Evolutionary conservation across 257 asterid species (phyloP), one percentile per base, ranked within the genome.

Genomic region (Jacaranda mimosifolia): DNA sequence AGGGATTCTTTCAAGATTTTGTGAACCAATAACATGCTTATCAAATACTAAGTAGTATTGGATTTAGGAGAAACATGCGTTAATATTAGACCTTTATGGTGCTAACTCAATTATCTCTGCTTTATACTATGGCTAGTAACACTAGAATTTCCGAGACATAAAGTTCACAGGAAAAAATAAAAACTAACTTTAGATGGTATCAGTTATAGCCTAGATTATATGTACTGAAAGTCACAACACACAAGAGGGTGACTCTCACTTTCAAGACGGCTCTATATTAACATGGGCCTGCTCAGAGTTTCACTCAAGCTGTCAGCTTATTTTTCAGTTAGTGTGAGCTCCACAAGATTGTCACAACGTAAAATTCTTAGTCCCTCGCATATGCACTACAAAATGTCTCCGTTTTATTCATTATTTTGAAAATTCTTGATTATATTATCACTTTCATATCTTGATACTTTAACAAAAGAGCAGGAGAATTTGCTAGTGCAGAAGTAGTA

Each of bases 181-280:
- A 39, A 9, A 15, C 69, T 3, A 0, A n/a, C 10, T 45, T 66
- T 66, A 0, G 4, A 14, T 19, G 19, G 17, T 3, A 42, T n/a
- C 38, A 3, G 70, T 32, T 51, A 26, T 35, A 26, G 7, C 1
- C 21, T 68, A 7, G 19, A 32, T 62, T 62, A 26, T 4, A 42
- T 42, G 70, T 63, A 17, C 53, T 42, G 63, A 15, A 17, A 53
- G 52, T 55, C 36, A 51, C 55, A 42, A 68, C 43, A 48, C 60
- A 49, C 19, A 13, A 18, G 19, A 11, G 64, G 56, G 15, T 73
- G 42, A 21, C 32, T 69, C 35, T 74, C 63, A 74, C 53, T 48
- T 18, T 74, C 78, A 36, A 46, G 14, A 39, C 48, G 71, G 53
- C 18, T 49, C 63, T 74, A 74, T 74, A 74, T 62, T 26, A 62